Evolutionary conservation across 2,329 filamentous ascomycete species (phyloP).

Genomic region (Aspergillus flavus): DNA sequence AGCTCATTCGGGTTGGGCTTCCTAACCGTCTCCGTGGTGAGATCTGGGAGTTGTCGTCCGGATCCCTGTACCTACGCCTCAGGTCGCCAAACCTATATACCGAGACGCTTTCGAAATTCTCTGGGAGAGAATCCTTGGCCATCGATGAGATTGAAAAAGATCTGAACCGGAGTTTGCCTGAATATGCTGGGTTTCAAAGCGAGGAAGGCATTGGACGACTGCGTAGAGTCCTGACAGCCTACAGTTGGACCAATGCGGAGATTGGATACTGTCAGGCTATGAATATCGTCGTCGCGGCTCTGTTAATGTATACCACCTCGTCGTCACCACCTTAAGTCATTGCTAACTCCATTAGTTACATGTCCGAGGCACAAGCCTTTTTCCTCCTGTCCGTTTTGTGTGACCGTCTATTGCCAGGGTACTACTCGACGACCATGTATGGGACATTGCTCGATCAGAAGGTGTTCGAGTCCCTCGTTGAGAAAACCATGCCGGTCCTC

Average conservation of each 20-base stretch:
- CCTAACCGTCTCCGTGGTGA: constrained; percentile 92
- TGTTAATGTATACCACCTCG: constrained; percentile 71
- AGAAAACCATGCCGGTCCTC: constrained; percentile 96
- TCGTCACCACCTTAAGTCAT: not conserved
- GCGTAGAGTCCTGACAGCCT: constrained; percentile 88
- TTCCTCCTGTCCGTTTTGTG: constrained; percentile 90
- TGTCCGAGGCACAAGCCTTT: constrained; percentile 94
- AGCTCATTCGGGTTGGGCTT: constrained; percentile 90
- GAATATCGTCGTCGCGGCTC: constrained; percentile 98
- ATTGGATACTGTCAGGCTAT: constrained; percentile 99
- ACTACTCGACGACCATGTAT: constrained; percentile 99
- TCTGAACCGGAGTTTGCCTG: constrained; percentile 90
- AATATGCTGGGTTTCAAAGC: constrained; percentile 96
- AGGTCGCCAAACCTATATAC: constrained; percentile 81
- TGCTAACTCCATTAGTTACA: constrained; percentile 64
- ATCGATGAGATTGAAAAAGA: constrained; percentile 99
- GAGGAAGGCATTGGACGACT: constrained; percentile 91
- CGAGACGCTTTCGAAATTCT: constrained; percentile 81
- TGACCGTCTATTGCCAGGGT: constrained; percentile 89
- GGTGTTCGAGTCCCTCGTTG: constrained; percentile 96
- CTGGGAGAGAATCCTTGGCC: constrained; percentile 84
- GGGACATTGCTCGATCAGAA: constrained; percentile 94
- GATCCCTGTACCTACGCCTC: constrained; percentile 83
- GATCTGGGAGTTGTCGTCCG: constrained; percentile 93
- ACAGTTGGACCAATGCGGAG: constrained; percentile 94